Percentiles rank a stretch among this genome's conserved stretches.
phyloP scores from a whole-genome alignment of 2,329 filamentous ascomycete species.

The Rachicladosporium sp. region DNA sequence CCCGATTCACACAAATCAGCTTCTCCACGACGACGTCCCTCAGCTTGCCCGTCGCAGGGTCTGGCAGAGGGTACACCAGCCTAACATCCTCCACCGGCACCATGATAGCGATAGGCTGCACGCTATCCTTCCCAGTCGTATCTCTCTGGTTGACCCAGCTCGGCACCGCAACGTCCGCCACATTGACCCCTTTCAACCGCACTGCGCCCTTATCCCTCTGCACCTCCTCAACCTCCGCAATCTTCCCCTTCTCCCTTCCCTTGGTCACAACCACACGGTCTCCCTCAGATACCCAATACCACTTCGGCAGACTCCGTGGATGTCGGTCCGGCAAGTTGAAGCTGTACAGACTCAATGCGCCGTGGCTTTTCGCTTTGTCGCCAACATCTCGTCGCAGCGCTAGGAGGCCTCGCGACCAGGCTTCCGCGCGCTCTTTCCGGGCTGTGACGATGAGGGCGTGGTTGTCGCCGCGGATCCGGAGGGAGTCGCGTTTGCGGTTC shows the following conservation, averaged over 20 bases:
- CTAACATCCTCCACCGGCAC: constrained; percentile 58
- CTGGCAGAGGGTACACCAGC: constrained; percentile 64
- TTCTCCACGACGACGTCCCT: constrained; percentile 70
- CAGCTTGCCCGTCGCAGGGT: constrained; percentile 50
- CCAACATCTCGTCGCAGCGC: constrained; percentile 66
- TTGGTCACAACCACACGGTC: constrained; percentile 75
- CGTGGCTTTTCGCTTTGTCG: constrained; percentile 44
- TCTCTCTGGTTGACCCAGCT: constrained; percentile 30
- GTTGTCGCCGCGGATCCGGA: constrained; percentile 5
- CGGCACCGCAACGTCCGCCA: constrained; percentile 30
- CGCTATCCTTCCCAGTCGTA: constrained; percentile 35
- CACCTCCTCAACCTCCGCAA: constrained; percentile 56
- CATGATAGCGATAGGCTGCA: neutral
- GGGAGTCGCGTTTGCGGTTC: constrained; percentile 16
- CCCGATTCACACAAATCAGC: constrained; percentile 34
- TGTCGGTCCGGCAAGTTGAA: constrained; percentile 16
- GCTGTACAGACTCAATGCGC: constrained; percentile 28
- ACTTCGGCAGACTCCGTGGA: constrained; percentile 13
- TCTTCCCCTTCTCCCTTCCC: constrained; percentile 70
- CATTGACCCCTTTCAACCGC: constrained; percentile 28
- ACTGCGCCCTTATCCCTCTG: constrained; percentile 24
- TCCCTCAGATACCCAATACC: constrained; percentile 33
- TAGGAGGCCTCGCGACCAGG: constrained; percentile 66
- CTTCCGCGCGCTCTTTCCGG: constrained; percentile 51
- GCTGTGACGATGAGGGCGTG: constrained; percentile 32